A percentile compares a stretch with the other conserved stretches of the same genome.
phyloP scores from a whole-genome alignment of 2,329 filamentous ascomycete species.

The Fusarium sororula region DNA sequence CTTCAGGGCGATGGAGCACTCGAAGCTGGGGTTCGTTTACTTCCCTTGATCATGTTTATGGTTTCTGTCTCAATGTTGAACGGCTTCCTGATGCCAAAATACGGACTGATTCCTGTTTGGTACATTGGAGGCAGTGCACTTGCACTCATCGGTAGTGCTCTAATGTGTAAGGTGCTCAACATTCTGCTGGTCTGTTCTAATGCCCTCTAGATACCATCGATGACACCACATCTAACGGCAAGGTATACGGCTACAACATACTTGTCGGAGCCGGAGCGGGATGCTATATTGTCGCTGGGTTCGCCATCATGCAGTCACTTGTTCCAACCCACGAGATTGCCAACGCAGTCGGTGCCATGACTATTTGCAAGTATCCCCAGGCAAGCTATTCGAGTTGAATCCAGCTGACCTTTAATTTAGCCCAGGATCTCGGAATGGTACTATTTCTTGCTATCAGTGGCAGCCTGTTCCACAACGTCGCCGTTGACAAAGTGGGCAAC shows the following conservation, averaged over 20 bases:
- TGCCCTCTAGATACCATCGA: background rate
- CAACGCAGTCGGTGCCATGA: background rate
- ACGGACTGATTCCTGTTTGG: background rate
- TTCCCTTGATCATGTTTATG: background rate
- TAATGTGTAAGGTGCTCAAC: background rate
- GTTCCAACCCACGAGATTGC: background rate
- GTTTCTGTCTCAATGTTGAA: background rate
- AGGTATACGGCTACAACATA: background rate
- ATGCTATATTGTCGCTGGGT: background rate
- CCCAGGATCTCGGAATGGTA: slow-evolving; percentile 2
- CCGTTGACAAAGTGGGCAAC: background rate
- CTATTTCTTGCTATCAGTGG: background rate
- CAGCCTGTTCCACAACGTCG: background rate
- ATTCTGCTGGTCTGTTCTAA: background rate
- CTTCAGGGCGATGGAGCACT: background rate
- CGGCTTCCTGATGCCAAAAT: background rate
- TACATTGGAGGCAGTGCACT: background rate
- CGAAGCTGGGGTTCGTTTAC: background rate
- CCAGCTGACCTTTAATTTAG: background rate
- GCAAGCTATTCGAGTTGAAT: rapidly evolving
- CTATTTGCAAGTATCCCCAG: background rate
- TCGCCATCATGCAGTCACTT: background rate
- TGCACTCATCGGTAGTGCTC: background rate
- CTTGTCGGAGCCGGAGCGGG: background rate
- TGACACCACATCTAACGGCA: background rate